Evolutionary conservation across 2,329 filamentous ascomycete species (phyloP), one percentile per base, ranked within the genome.

Genomic region (Clathrospora elynae): DNA sequence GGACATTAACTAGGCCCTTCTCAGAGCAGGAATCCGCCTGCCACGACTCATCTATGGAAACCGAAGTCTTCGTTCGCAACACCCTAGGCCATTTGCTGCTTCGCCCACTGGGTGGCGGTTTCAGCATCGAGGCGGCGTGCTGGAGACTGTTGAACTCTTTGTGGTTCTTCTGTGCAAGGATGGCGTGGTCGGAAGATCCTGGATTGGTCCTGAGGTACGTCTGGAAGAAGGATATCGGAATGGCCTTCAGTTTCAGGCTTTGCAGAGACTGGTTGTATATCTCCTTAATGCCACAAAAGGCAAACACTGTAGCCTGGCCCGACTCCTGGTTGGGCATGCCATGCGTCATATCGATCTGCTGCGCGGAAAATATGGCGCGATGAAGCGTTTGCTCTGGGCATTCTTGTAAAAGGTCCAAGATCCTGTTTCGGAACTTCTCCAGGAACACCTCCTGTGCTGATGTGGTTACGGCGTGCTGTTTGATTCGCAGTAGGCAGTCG

Each of bases 151-250:
- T 67, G 43, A 78, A 78, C 20, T 77, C 73, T 26, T 71, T 68
- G 43, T 76, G 73, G 34, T 77, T 75, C 28, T 71, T 68, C 10
- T 70, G 70, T 3, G 68, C 69, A 3, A 78, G 58, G 8, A 74
- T 66, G 10, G 67, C 67, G 40, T 77, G 74, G 49, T 77, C 74
- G 1, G 72, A 71, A 26, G 73, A 75, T 19, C 70, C 70, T 11
- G 65, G 62, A 42, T 74, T 74, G 18, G 71, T 71, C 16, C 73
- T 67, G 43, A 77, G 70, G 3, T 71, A 69, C 16, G 68, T 65
- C 53, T 70, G 56, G 64, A 77, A 75, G 61, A 78, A 76, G 8
- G 68, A 71, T 10, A 75, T 51, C 1, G 75, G 73, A 1, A 72
- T 67, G 11, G 69, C 67, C 67, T 53, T 52, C 50, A 62, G 32